Conservation (phyloP, 257 asterid species). For the Solanum clarkiae region DNA sequence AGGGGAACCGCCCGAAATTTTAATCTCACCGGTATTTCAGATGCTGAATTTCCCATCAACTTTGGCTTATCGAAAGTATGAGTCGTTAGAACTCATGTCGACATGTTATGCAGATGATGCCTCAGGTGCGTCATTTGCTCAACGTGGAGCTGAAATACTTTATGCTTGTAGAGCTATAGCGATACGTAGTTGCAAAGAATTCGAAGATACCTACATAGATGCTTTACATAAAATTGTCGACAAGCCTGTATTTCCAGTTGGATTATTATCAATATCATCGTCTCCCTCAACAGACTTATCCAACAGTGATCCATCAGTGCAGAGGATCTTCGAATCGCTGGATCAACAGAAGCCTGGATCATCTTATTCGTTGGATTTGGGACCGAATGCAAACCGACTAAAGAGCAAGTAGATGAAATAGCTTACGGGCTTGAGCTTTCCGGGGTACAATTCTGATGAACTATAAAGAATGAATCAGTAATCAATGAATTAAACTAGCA, state of each 20-base stretch:
- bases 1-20: not conserved
- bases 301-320: not conserved
- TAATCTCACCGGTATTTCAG: not conserved
- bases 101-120: not conserved
- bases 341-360: conserved; percentile 1
- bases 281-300: not conserved
- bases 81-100: not conserved
- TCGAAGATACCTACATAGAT: conserved; percentile 1
- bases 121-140: not conserved
- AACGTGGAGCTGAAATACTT: not conserved
- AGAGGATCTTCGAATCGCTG: conserved; percentile 11
- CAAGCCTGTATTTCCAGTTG: conserved; percentile 3
- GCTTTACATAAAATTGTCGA: not conserved
- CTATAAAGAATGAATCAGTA: too few species aligned
- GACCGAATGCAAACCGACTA: not conserved
- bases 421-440: conserved; percentile 15
- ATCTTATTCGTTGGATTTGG: conserved; percentile 17
- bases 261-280: conserved; percentile 4
- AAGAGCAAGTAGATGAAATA: conserved; percentile 13
- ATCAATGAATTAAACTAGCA: too few species aligned
- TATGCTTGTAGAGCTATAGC: not conserved
- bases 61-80: not conserved
- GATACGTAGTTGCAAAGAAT: not conserved
- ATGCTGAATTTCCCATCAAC: conserved; percentile 2
- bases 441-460: not conserved